These are phyloP conservation scores for Aspergillus candidus DNA, from an alignment of 2,329 filamentous ascomycete species.

Conservation along the genomic window DNA sequence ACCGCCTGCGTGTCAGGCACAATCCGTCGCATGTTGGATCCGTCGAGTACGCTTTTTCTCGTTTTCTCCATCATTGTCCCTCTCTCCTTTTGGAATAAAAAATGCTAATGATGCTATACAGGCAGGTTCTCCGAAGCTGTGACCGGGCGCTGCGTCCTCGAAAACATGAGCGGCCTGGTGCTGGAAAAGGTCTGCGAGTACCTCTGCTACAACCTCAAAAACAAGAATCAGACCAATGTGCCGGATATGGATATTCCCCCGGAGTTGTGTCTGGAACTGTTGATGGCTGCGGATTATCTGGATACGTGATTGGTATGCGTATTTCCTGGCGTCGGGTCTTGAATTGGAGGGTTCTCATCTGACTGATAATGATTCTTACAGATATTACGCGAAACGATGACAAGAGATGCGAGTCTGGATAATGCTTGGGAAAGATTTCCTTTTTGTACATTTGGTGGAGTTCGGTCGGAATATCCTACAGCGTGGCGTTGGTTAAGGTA, in stretches of 20 bases:
- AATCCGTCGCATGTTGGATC: slow-evolving; percentile 59
- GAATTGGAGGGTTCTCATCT: background rate
- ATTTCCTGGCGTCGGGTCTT: background rate
- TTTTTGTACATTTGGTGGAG: too few species aligned
- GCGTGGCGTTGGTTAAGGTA: too few species aligned
- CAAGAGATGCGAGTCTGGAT: too few species aligned
- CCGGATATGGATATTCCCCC: slow-evolving; percentile 62
- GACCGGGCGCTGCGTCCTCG: slow-evolving; percentile 52
- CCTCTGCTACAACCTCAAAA: slow-evolving; percentile 62
- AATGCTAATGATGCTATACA: slow-evolving; percentile 21
- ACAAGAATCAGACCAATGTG: slow-evolving; percentile 54
- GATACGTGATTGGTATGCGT: slow-evolving; percentile 35
- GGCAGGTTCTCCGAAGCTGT: slow-evolving; percentile 57
- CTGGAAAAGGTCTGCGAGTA: slow-evolving; percentile 67
- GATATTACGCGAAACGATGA: too few species aligned
- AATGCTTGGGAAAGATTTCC: too few species aligned
- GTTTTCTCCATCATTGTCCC: background rate
- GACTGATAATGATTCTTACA: background rate
- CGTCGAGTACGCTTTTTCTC: slow-evolving; percentile 46
- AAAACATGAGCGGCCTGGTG: slow-evolving; percentile 57
- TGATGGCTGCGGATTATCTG: slow-evolving; percentile 64
- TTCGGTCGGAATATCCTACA: too few species aligned
- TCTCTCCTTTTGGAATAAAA: background rate
- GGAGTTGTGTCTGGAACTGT: slow-evolving; percentile 58
- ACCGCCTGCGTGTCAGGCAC: slow-evolving; percentile 57